Conservation (phyloP, 345 rosid species). For the Rhodomyrtus tomentosa region DNA sequence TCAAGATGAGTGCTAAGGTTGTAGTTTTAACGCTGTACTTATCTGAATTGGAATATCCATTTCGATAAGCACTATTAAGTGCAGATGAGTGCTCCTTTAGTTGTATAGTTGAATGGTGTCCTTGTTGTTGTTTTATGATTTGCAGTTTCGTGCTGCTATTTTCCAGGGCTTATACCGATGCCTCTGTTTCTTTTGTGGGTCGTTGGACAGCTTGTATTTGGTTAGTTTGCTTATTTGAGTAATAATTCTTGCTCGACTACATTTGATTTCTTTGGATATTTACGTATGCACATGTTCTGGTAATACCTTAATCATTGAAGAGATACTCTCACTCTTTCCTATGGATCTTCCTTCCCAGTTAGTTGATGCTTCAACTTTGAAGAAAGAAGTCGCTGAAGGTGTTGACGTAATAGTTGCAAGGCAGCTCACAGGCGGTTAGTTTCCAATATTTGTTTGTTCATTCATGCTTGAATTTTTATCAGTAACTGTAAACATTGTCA, state of each 20-base stretch:
- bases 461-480: background rate
- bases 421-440: slow-evolving; percentile 96
- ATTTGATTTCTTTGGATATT: background rate
- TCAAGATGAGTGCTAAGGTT: too few relatives aligned
- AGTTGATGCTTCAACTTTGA: slow-evolving; percentile 91
- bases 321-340: too few relatives aligned
- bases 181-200: background rate
- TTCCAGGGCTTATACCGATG: too few relatives aligned
- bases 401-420: slow-evolving; percentile 97
- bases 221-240: background rate
- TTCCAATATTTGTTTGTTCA: background rate
- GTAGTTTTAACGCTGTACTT: too few relatives aligned
- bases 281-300: background rate
- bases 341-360: slow-evolving; percentile 46
- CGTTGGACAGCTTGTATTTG: background rate
- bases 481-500: background rate
- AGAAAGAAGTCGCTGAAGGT: slow-evolving; percentile 90
- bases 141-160: too few relatives aligned
- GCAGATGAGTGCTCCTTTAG: too few relatives aligned
- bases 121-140: too few relatives aligned
- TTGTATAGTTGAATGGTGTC: too few relatives aligned
- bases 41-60: too few relatives aligned
- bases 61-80: too few relatives aligned
- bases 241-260: background rate
- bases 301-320: background rate